phyloP scores from a whole-genome alignment of 768 basidiomycete genomes.

The Calvatia gigantea region DNA sequence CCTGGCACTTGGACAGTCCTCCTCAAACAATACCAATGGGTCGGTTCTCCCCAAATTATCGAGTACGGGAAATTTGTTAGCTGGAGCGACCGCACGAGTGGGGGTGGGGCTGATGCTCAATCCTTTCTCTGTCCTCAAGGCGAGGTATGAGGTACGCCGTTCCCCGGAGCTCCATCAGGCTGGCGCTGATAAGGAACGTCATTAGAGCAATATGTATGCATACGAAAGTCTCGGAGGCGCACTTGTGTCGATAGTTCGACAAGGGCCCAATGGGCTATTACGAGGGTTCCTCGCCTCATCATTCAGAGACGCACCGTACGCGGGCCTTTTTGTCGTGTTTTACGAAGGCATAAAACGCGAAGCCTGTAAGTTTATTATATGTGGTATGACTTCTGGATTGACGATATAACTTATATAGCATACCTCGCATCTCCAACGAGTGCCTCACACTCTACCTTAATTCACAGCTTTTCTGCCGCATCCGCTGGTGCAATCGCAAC shows the following conservation, averaged over 20 bases:
- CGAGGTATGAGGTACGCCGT: constrained; percentile 76
- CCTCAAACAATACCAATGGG: constrained; percentile 18
- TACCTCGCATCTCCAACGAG: constrained; percentile 41
- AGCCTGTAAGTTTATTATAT: constrained; percentile 41
- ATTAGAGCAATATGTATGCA: constrained; percentile 72
- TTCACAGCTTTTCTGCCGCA: constrained; percentile 70
- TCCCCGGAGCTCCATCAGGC: neutral
- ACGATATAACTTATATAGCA: constrained; percentile 15
- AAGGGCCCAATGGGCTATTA: constrained; percentile 77
- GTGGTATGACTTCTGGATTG: neutral
- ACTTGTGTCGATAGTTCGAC: constrained; percentile 54
- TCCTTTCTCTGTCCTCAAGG: constrained; percentile 89
- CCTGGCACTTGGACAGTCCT: constrained; percentile 19
- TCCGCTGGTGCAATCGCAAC: constrained; percentile 84
- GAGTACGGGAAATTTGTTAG: constrained; percentile 75
- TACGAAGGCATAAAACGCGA: constrained; percentile 86
- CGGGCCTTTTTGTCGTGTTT: constrained; percentile 83
- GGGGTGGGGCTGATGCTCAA: constrained; percentile 82
- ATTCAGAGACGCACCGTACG: constrained; percentile 92
- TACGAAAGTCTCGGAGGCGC: constrained; percentile 64
- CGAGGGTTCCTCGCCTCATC: constrained; percentile 86
- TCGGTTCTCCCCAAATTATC: constrained; percentile 67
- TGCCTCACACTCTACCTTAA: constrained; percentile 40
- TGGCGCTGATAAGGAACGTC: neutral
- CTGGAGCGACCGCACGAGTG: constrained; percentile 81